Evolutionary conservation across 306 rosid species (phyloP).

Genomic region (Bauhinia variegata): DNA sequence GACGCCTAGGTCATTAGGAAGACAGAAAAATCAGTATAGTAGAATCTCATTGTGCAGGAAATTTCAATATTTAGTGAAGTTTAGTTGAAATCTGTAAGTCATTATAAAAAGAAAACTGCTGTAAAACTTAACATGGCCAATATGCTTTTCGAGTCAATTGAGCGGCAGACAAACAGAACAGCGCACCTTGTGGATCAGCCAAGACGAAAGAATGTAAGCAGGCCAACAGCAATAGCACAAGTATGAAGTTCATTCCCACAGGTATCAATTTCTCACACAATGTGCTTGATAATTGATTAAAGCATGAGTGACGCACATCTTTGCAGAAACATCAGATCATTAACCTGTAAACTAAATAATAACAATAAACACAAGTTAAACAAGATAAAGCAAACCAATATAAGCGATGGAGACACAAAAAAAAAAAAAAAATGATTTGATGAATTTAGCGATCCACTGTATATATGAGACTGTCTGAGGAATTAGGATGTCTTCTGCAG

Average conservation of each 20-base stretch:
- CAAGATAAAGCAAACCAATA: slow-evolving; percentile 3
- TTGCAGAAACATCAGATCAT: slow-evolving; percentile 49
- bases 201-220: slow-evolving; percentile 62
- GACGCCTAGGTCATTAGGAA: not conserved
- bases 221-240: slow-evolving; percentile 53
- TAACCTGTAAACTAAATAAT: slow-evolving; percentile 17
- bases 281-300: slow-evolving; percentile 36
- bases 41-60: slow-evolving; percentile 9
- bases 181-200: slow-evolving; percentile 80
- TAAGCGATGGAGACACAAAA: not conserved
- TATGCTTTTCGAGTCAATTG: slow-evolving; percentile 5
- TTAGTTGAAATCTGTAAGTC: slow-evolving; percentile 5
- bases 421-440: slow-evolving; percentile 1
- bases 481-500: not conserved
- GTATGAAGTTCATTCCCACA: slow-evolving; percentile 61
- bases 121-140: slow-evolving; percentile 11
- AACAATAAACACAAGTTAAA: slow-evolving; percentile 24
- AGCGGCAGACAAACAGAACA: not conserved
- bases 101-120: slow-evolving; percentile 21
- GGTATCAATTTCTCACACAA: slow-evolving; percentile 42
- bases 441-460: slow-evolving; percentile 12
- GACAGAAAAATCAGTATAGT: not conserved
- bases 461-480: not conserved
- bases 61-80: not conserved
- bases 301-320: slow-evolving; percentile 37